Conservation (phyloP, 1,139 yeast genomes). For the Suhomyces anneliseae region DNA sequence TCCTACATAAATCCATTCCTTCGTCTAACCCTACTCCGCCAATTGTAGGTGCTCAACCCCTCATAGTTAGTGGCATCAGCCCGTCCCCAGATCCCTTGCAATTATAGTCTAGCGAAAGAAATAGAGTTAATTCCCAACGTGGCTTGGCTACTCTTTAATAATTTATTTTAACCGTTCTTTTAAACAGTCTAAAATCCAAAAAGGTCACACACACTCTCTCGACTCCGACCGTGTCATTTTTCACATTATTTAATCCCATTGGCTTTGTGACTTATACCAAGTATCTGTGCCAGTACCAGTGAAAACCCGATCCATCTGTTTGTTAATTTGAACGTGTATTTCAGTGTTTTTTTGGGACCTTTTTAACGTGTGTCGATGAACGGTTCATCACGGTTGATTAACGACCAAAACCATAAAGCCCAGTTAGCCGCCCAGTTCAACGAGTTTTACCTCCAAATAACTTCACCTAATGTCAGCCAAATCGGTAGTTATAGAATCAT, state of each 20-base stretch:
- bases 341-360: not conserved
- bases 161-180: too few species aligned
- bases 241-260: too few species aligned
- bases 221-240: too few species aligned
- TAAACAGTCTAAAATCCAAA: too few species aligned
- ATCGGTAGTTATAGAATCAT: conserved; percentile 77
- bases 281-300: too few species aligned
- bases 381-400: conserved; percentile 19
- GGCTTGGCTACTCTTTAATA: too few species aligned
- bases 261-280: too few species aligned
- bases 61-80: not conserved
- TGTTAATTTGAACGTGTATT: not conserved
- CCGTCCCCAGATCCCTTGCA: not conserved
- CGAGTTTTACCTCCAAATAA: conserved; percentile 56
- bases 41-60: not conserved
- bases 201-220: too few species aligned
- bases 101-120: not conserved
- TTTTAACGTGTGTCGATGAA: conserved; percentile 13
- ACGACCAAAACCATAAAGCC: conserved; percentile 37
- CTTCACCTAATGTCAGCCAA: conserved; percentile 51
- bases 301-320: too few species aligned
- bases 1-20: not conserved
- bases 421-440: conserved; percentile 65
- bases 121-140: too few species aligned
- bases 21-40: not conserved